Conservation (phyloP, 768 basidiomycete genomes). For the Melanogaster broomeanus region DNA sequence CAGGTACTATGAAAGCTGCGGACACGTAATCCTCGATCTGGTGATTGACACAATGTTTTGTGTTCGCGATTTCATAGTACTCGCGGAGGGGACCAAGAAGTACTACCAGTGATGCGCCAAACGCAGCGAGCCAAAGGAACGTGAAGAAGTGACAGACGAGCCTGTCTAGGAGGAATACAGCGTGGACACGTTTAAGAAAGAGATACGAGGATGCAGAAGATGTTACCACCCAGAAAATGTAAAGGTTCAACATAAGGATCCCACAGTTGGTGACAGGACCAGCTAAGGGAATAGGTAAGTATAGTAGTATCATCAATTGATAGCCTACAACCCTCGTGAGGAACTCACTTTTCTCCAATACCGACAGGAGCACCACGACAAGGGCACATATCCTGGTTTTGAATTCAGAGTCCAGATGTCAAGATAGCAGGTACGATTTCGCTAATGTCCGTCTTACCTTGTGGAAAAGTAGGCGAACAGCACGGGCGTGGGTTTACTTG, state of each 20-base stretch:
- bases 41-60: conserved; percentile 35
- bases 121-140: conserved; percentile 32
- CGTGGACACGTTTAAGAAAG: conserved; percentile 41
- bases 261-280: conserved; percentile 25
- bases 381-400: conserved; percentile 18
- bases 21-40: no score
- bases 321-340: background rate
- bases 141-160: conserved; percentile 25
- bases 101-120: conserved; percentile 27
- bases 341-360: conserved; percentile 21
- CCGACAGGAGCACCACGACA: conserved; percentile 15
- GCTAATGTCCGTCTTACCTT: conserved; percentile 10
- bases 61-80: conserved; percentile 33
- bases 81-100: conserved; percentile 25
- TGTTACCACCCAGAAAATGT: conserved; percentile 20
- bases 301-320: background rate
- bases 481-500: conserved; percentile 11
- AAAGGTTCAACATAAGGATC: conserved; percentile 14
- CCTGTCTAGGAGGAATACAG: conserved; percentile 28
- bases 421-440: background rate
- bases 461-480: conserved; percentile 24
- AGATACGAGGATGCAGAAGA: conserved; percentile 33
- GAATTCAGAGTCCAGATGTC: no score
- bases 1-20: no score
- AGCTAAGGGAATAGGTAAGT: conserved; percentile 10